A percentile compares a stretch with the other conserved stretches of the same genome.
phyloP scores from a whole-genome alignment of 2,329 filamentous ascomycete species.

The Pestalotiopsis sp. region DNA sequence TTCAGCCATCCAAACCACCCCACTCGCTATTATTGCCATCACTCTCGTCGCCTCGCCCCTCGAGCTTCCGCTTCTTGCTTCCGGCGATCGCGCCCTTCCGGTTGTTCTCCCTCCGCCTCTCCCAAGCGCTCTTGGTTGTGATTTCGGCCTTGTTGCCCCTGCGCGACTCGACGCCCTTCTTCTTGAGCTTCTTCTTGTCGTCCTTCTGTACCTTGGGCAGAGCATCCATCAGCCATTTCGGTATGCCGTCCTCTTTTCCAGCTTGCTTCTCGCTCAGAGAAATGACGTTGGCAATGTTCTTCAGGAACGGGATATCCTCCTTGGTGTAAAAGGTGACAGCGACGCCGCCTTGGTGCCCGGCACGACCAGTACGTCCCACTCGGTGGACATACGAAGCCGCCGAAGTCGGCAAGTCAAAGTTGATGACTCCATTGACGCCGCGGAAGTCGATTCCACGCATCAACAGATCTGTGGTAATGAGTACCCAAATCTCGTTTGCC shows the following conservation, averaged over 20 bases:
- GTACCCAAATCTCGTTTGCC: slow-evolving; percentile 89
- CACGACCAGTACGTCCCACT: slow-evolving; percentile 86
- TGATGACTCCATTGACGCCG: slow-evolving; percentile 93
- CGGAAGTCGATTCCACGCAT: slow-evolving; percentile 93
- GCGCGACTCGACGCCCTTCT: slow-evolving; percentile 73
- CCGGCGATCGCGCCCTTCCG: slow-evolving; percentile 63
- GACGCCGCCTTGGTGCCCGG: slow-evolving; percentile 83
- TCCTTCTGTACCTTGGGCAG: slow-evolving; percentile 83
- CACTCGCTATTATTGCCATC: slow-evolving; percentile 42
- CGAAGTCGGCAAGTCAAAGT: slow-evolving; percentile 95
- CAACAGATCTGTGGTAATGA: slow-evolving; percentile 94
- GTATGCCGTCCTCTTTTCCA: slow-evolving; percentile 61
- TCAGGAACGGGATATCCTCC: slow-evolving; percentile 87
- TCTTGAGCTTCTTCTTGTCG: slow-evolving; percentile 81
- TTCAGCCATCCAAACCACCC: slow-evolving; percentile 50
- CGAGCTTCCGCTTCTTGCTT: slow-evolving; percentile 58
- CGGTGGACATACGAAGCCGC: slow-evolving; percentile 91
- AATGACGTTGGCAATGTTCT: slow-evolving; percentile 92
- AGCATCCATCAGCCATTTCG: slow-evolving; percentile 86
- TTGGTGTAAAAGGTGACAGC: slow-evolving; percentile 95
- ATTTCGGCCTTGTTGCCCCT: slow-evolving; percentile 65
- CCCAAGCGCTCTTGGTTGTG: slow-evolving; percentile 80
- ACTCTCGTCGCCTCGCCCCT: slow-evolving; percentile 31
- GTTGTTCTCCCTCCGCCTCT: slow-evolving; percentile 71
- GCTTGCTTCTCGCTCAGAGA: slow-evolving; percentile 76